These are phyloP conservation scores for Hamamelis virginiana DNA, from an alignment of 164 flowering plant species.

Conservation along the genomic window DNA sequence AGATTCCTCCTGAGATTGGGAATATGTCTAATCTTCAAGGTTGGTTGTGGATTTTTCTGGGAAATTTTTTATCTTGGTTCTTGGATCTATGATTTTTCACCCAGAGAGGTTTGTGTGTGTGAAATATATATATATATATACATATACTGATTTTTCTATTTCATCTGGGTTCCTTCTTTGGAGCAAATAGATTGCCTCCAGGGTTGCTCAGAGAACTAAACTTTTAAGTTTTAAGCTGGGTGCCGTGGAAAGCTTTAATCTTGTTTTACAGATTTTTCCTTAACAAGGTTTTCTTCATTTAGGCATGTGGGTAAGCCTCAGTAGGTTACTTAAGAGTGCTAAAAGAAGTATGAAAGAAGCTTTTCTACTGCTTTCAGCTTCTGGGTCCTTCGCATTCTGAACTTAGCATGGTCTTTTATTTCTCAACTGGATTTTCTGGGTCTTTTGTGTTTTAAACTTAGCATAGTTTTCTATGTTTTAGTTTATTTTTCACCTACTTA, in stretches of 20 bases:
- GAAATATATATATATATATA: too few relatives aligned
- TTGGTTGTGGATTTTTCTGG: slow-evolving; percentile 21
- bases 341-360: too few relatives aligned
- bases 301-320: not conserved
- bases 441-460: too few relatives aligned
- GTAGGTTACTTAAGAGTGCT: not conserved
- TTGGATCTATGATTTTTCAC: not conserved
- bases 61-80: not conserved
- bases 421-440: too few relatives aligned
- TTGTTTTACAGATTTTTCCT: not conserved
- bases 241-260: not conserved
- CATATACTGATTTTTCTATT: not conserved
- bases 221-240: not conserved
- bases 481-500: too few relatives aligned
- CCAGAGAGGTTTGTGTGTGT: too few relatives aligned
- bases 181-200: not conserved
- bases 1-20: slow-evolving; percentile 68
- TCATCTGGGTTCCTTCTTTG: not conserved
- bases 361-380: too few relatives aligned
- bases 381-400: too few relatives aligned
- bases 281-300: not conserved
- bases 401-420: too few relatives aligned
- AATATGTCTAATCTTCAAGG: slow-evolving; percentile 83
- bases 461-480: too few relatives aligned
- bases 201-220: not conserved